Evolutionary conservation across 2,329 filamentous ascomycete species (phyloP).

Genomic region (Knufia fluminis): DNA sequence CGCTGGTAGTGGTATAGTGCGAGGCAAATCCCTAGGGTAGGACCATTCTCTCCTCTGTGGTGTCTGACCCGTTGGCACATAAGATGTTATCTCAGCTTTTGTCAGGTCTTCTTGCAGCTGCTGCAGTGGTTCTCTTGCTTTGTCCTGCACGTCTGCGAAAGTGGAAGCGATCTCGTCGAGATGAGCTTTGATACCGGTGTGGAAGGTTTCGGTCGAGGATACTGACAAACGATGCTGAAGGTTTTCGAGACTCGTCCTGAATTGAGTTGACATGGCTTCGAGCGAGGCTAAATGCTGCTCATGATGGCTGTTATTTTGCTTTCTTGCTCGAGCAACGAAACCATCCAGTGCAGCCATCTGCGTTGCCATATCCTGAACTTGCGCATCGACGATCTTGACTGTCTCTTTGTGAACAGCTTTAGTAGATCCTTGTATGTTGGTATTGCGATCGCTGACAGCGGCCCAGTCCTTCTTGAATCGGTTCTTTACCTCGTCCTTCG

Average conservation of each 20-base stretch:
- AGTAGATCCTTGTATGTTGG: conserved; percentile 72
- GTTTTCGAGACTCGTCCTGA: conserved; percentile 10
- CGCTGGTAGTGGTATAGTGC: conserved; percentile 41
- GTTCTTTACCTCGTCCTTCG: conserved; percentile 67
- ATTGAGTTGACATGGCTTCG: conserved; percentile 45
- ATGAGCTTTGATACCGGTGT: conserved; percentile 3
- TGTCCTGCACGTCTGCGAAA: conserved; percentile 11
- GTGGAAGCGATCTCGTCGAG: conserved; percentile 12
- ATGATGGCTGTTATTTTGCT: conserved; percentile 71
- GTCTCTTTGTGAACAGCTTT: conserved; percentile 86
- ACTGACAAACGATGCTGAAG: conserved; percentile 9
- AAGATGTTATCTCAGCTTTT: conserved; percentile 61
- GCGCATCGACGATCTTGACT: conserved; percentile 77
- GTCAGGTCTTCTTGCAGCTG: conserved; percentile 43
- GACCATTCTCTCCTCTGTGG: conserved; percentile 72
- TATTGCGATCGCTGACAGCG: conserved; percentile 66
- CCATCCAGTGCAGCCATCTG: conserved; percentile 87
- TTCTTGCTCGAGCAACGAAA: conserved; percentile 73
- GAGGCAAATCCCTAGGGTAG: conserved; percentile 70
- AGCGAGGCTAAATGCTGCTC: conserved; percentile 59
- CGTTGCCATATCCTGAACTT: conserved; percentile 75
- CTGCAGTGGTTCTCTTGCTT: conserved; percentile 12
- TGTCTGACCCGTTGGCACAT: conserved; percentile 74
- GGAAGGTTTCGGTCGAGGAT: conserved; percentile 8
- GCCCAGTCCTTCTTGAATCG: conserved; percentile 83